Evolutionary conservation across 495 filamentous ascomycete species (phyloP).

Genomic region (Talaromyces borbonicus): DNA sequence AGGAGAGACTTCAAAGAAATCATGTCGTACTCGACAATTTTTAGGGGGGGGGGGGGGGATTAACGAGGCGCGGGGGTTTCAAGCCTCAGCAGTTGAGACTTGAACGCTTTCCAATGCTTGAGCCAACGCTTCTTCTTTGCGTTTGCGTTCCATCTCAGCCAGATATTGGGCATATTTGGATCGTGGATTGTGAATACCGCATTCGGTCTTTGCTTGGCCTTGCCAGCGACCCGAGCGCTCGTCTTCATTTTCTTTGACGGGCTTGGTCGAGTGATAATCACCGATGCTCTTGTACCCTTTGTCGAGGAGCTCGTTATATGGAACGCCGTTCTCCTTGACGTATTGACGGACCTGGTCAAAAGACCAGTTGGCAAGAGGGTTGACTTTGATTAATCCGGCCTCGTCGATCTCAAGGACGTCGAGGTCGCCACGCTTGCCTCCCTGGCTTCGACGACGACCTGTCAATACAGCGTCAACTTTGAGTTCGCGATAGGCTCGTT

Average conservation of each 20-base stretch:
- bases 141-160: constrained; percentile 60
- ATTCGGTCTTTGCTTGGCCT: constrained; percentile 89
- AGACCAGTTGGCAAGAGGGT: constrained; percentile 94
- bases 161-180: constrained; percentile 85
- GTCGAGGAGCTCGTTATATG: constrained; percentile 88
- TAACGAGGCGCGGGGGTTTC: background rate
- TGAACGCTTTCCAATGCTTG: constrained; percentile 28
- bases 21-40: too few species aligned
- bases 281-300: constrained; percentile 92
- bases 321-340: constrained; percentile 73
- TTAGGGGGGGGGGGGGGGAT: too few species aligned
- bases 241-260: constrained; percentile 83
- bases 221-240: constrained; percentile 98
- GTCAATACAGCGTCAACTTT: constrained; percentile 88
- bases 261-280: constrained; percentile 94
- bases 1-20: too few species aligned
- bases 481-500: constrained; percentile 82
- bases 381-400: constrained; percentile 90
- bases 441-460: constrained; percentile 87
- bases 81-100: background rate
- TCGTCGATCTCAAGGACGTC: constrained; percentile 90
- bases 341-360: constrained; percentile 86
- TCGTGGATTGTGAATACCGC: constrained; percentile 94
- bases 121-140: constrained; percentile 50
- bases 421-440: constrained; percentile 81